Evolutionary conservation across 2,329 filamentous ascomycete genomes (phyloP).

Genomic region (Colletotrichum magnum): DNA sequence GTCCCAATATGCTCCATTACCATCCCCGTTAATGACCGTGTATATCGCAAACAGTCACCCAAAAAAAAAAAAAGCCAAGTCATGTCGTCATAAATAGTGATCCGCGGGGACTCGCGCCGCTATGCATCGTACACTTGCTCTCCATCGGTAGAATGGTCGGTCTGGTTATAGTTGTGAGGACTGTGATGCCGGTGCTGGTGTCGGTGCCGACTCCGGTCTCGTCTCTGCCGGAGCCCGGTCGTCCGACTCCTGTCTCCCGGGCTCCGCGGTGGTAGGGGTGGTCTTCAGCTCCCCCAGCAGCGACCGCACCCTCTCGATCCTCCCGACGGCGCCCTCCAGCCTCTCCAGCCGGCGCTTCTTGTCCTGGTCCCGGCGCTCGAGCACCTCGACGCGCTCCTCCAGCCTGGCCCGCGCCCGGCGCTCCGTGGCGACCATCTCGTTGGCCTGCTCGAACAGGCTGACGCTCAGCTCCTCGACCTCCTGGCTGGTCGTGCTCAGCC

Average conservation of each 20-base stretch:
- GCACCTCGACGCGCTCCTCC: constrained; percentile 76
- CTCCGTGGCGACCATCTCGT: constrained; percentile 88
- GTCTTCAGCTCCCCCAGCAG: constrained; percentile 62
- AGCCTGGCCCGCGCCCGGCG: constrained; percentile 78
- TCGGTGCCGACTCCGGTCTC: constrained; percentile 17
- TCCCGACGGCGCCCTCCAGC: constrained; percentile 77
- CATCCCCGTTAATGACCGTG: background rate
- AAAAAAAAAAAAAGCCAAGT: constrained; percentile 19
- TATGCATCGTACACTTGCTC: constrained; percentile 20
- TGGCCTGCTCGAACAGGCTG: constrained; percentile 84
- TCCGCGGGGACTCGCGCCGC: constrained; percentile 5
- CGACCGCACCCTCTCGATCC: constrained; percentile 79
- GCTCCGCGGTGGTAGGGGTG: background rate
- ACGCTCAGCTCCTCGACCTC: constrained; percentile 86
- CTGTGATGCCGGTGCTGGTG: background rate
- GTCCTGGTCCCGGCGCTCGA: constrained; percentile 79
- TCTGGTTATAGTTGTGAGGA: constrained; percentile 2
- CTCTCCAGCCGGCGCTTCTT: constrained; percentile 78
- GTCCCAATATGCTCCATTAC: constrained; percentile 4
- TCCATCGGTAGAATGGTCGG: background rate
- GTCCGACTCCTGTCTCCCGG: background rate
- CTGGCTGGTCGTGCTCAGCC: constrained; percentile 74
- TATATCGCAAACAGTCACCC: constrained; percentile 21
- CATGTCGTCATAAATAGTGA: constrained; percentile 32
- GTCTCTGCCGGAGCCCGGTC: constrained; percentile 9